Conservation (phyloP, 2,329 filamentous ascomycete genomes). For the Sporothrix brunneoviolacea region DNA sequence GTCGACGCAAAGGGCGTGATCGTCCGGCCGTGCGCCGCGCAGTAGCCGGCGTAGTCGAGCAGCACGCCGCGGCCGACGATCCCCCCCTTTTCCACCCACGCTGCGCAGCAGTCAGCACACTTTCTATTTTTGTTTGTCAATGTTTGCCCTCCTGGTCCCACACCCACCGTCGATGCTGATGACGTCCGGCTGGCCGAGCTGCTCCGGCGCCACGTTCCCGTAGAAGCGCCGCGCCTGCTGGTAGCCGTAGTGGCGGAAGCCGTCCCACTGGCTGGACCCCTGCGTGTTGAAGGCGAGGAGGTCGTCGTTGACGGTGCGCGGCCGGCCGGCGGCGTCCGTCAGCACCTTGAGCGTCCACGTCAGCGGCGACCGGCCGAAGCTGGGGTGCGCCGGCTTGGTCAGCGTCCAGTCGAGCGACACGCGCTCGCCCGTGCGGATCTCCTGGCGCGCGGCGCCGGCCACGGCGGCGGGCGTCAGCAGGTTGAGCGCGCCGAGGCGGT, state of each 20-base stretch:
- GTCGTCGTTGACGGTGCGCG: conserved; percentile 42
- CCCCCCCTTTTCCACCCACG: conserved; percentile 32
- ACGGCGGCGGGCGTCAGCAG: conserved; percentile 19
- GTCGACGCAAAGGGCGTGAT: conserved; percentile 14
- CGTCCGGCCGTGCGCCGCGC: conserved; percentile 7
- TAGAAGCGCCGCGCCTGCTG: conserved; percentile 15
- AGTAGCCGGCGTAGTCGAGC: conserved; percentile 31
- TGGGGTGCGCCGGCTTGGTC: conserved; percentile 36
- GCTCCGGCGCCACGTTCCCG: conserved; percentile 6
- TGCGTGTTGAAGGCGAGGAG: conserved; percentile 41
- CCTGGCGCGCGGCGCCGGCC: conserved; percentile 29
- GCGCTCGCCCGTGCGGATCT: conserved; percentile 49
- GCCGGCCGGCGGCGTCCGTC: conserved; percentile 12
- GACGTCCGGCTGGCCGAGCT: conserved; percentile 11
- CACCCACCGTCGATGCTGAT: conserved; percentile 15
- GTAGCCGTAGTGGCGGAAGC: conserved; percentile 35
- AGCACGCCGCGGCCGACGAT: conserved; percentile 42
- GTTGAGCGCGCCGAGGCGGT: conserved; percentile 31
- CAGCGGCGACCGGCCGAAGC: conserved; percentile 40
- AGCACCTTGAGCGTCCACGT: conserved; percentile 23
- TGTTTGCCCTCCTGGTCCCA: too few relatives aligned
- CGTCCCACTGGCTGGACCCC: conserved; percentile 43
- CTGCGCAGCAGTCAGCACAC: conserved; percentile 3
- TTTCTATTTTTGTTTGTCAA: too few relatives aligned
- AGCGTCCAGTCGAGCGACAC: conserved; percentile 57